A percentile compares a stretch with the other conserved stretches of the same genome.
Conservation (phyloP, 345 rosid genomes). For the Sisymbrium altissimum region DNA sequence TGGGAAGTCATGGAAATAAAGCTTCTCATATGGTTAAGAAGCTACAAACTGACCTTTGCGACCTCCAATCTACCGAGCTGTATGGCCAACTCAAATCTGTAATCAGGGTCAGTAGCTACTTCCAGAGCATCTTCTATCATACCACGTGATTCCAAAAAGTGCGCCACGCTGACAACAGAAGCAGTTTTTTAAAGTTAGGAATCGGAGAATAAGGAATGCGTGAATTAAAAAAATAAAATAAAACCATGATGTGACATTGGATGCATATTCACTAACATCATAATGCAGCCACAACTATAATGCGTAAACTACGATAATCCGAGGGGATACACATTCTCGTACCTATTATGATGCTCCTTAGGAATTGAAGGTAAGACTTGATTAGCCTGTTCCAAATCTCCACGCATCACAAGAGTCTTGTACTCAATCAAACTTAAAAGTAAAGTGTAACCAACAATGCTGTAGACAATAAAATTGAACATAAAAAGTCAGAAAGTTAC, state of each 20-base stretch:
- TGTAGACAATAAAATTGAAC: slow-evolving; percentile 31
- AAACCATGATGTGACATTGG: not conserved
- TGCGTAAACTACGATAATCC: not conserved
- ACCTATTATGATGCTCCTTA: slow-evolving; percentile 81
- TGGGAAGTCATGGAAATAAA: not conserved
- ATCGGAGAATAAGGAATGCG: too few species aligned
- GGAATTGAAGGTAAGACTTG: slow-evolving; percentile 77
- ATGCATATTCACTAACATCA: slow-evolving; percentile 11
- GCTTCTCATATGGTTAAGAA: not conserved
- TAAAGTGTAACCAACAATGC: slow-evolving; percentile 74
- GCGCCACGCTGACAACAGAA: slow-evolving; percentile 67
- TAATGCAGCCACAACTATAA: slow-evolving; percentile 1
- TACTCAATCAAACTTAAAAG: slow-evolving; percentile 86
- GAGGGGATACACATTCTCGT: slow-evolving; percentile 4
- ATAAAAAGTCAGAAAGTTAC: not conserved
- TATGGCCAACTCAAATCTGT: slow-evolving; percentile 81
- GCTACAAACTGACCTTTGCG: slow-evolving; percentile 55
- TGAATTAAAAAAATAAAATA: too few species aligned
- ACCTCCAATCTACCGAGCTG: slow-evolving; percentile 77
- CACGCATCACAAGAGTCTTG: slow-evolving; percentile 93
- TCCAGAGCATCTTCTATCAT: slow-evolving; percentile 84
- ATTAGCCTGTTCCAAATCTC: slow-evolving; percentile 73
- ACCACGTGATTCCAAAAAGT: slow-evolving; percentile 85
- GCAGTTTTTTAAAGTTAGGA: slow-evolving; percentile 13
- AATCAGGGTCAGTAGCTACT: slow-evolving; percentile 83